Evolutionary conservation across 208 protist species (phyloP).

Genomic region (Phytomonas serpens): DNA sequence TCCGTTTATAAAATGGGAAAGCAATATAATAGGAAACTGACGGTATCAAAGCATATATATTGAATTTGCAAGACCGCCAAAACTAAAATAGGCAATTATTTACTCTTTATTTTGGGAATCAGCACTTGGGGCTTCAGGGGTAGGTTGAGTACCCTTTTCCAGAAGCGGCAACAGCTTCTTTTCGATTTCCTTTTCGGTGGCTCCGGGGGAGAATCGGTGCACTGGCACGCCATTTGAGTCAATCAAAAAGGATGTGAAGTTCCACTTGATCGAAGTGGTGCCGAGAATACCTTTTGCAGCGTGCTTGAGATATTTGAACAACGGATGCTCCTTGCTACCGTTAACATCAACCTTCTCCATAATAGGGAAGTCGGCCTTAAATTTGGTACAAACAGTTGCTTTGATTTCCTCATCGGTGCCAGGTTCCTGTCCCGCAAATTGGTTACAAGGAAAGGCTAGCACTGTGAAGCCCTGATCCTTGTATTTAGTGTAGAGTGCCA

Average conservation of each 20-base stretch:
- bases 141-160: constrained; percentile 7
- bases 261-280: constrained; percentile 86
- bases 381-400: constrained; percentile 55
- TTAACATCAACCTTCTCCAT: constrained; percentile 91
- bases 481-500: constrained; percentile 83
- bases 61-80: not conserved
- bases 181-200: constrained; percentile 39
- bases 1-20: not conserved
- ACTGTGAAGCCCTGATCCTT: constrained; percentile 79
- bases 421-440: constrained; percentile 82
- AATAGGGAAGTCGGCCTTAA: constrained; percentile 73
- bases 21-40: not conserved
- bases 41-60: not conserved
- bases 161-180: constrained; percentile 53
- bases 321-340: constrained; percentile 60
- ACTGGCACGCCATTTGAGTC: constrained; percentile 58
- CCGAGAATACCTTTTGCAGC: constrained; percentile 46
- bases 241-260: constrained; percentile 92
- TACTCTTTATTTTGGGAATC: not conserved
- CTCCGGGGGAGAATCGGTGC: constrained; percentile 61
- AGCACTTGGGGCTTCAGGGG: not conserved
- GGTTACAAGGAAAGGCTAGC: constrained; percentile 91
- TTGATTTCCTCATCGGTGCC: constrained; percentile 69
- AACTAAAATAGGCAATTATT: not conserved
- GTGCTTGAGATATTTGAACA: constrained; percentile 82